Conservation (phyloP, 768 basidiomycete species). For the Leccinum aurantiacum region DNA sequence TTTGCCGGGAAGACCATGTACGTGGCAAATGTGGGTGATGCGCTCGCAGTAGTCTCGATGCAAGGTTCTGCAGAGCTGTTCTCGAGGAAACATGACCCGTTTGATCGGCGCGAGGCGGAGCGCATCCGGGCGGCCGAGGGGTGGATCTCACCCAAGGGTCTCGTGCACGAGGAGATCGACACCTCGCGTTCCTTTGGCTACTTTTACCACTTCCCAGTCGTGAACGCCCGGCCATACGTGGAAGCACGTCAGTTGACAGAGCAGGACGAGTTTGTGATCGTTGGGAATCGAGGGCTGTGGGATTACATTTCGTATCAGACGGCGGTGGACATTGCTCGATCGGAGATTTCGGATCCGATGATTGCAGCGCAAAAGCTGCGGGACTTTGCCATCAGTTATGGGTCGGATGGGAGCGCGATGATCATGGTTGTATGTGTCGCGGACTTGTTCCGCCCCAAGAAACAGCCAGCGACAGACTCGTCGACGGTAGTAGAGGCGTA, state of each 20-base stretch:
- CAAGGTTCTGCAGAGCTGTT: constrained; percentile 72
- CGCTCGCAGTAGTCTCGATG: constrained; percentile 81
- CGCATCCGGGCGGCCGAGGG: constrained; percentile 92
- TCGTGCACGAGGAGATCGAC: constrained; percentile 89
- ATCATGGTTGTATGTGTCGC: constrained; percentile 93
- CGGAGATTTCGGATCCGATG: constrained; percentile 68
- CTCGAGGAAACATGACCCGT: constrained; percentile 85
- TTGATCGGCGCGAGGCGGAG: constrained; percentile 77
- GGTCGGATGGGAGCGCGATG: constrained; percentile 91
- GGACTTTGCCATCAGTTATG: constrained; percentile 96
- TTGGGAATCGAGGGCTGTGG: constrained; percentile 93
- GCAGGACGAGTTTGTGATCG: constrained; percentile 93
- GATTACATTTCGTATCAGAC: constrained; percentile 92
- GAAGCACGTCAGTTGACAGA: constrained; percentile 66
- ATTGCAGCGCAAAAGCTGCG: constrained; percentile 95
- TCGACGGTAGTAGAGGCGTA: constrained; percentile 39
- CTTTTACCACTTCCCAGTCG: constrained; percentile 83
- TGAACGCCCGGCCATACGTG: constrained; percentile 88
- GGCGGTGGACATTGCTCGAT: constrained; percentile 91
- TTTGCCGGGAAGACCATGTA: constrained; percentile 76
- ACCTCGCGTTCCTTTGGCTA: constrained; percentile 94
- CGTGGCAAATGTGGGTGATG: constrained; percentile 87
- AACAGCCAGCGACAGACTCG: constrained; percentile 36
- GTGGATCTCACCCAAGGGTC: constrained; percentile 88
- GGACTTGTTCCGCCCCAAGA: constrained; percentile 66